Base-by-base conservation (phyloP, 495 filamentous ascomycete genomes). In the Aspergillus avenaceus region DNA sequence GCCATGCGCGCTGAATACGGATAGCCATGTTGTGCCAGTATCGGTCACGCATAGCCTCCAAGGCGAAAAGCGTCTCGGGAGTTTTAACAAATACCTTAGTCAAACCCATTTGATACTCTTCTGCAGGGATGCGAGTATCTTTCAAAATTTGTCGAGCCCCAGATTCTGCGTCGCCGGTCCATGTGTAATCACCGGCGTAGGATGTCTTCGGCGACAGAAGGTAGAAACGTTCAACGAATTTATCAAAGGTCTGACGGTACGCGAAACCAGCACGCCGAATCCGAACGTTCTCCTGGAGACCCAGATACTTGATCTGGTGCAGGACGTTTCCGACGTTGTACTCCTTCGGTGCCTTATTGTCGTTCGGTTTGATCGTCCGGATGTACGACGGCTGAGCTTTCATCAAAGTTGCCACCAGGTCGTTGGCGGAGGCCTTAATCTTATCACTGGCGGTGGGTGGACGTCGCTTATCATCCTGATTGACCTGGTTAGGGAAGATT, bases 11-110 rank as follows among this genome's bases (percentile, higher is more conserved):
- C 65, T 99, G 95, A 54, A 99, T 97, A 25, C 95, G 82, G 41
- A 91, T 96, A 6, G 93, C 92, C 93, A 99, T 97, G 70, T 97
- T 99, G 66, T 96, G 90, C 91, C 92, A 97, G 69, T 97, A 97
- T 19, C 87, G 79, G 64, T 97, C 95, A 53, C 95, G 80, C 93
- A 99, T 97, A 32, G 93, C 89, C 66, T 99, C 95, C 14, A 99
- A 76, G 8, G 93, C 95, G 59, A 99, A 99, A 8, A 99, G 71
- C 0, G 95, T 97, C 71, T 99, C 95, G 2, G 95, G 95, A 0
- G 95, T 95, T 67, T 99, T 99, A 74, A 99, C 95, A 54, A 99
- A 99, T 34, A 89, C 92, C 70, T 97, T 99, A 5, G 86, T 90
- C 29, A 95, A 87, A 69, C 95, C 95, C 79, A 99, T 85, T 66